phyloP scores from a whole-genome alignment of 2,329 filamentous ascomycete species.

The Uncinocarpus reesii region DNA sequence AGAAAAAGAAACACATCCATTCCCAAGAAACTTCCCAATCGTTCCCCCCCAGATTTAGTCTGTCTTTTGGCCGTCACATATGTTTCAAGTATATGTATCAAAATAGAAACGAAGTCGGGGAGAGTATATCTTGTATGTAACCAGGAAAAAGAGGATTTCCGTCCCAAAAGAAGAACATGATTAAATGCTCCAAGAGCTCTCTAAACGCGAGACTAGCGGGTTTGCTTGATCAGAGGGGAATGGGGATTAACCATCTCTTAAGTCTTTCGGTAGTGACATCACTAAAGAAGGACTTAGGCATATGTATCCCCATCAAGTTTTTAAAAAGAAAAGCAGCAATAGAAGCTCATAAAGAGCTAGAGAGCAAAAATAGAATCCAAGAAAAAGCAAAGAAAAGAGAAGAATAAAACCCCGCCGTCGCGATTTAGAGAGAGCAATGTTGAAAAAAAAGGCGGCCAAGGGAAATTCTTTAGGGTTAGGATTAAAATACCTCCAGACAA shows the following conservation, averaged over 20 bases:
- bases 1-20: not conserved
- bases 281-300: not conserved
- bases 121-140: not conserved
- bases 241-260: not conserved
- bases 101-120: not conserved
- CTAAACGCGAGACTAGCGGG: conserved; percentile 3
- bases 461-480: not conserved
- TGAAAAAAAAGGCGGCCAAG: not conserved
- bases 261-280: not conserved
- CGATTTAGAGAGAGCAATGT: not conserved
- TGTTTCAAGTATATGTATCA: conserved; percentile 2
- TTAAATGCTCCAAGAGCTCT: not conserved
- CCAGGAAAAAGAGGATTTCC: not conserved
- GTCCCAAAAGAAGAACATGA: not conserved
- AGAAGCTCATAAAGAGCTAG: not conserved
- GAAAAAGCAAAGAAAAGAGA: not conserved
- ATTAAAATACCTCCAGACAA: not conserved
- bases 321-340: not conserved
- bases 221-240: not conserved
- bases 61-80: conserved; percentile 5
- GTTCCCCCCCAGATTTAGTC: not conserved
- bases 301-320: not conserved
- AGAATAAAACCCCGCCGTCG: not conserved
- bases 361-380: not conserved
- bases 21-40: not conserved